phyloP scores from a whole-genome alignment of 148 eudicot genomes.

The Camellia granthamiana region DNA sequence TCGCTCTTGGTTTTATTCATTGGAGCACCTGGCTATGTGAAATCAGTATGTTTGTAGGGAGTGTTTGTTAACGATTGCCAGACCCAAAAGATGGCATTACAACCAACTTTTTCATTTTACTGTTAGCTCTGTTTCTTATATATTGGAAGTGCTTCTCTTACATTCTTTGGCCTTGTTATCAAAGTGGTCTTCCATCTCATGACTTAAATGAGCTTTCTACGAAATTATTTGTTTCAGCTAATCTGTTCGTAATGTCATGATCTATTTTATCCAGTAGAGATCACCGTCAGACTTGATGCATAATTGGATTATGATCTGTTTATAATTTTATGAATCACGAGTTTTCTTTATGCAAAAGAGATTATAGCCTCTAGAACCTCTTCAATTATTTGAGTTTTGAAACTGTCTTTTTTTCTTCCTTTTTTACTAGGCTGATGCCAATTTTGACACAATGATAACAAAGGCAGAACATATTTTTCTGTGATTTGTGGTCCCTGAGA shows the following conservation, averaged over 20 bases:
- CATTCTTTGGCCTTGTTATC: neutral
- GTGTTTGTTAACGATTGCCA: neutral
- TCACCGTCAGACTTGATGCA: neutral
- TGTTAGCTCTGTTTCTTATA: neutral
- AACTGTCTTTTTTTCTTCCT: no score
- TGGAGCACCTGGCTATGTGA: conserved; percentile 5
- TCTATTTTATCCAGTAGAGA: neutral
- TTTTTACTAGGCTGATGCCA: no score
- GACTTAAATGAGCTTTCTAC: neutral
- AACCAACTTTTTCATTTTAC: neutral
- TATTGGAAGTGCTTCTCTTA: neutral
- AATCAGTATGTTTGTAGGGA: neutral
- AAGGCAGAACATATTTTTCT: no score
- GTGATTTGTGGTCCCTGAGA: no score
- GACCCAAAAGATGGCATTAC: conserved; percentile 6
- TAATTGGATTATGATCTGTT: no score
- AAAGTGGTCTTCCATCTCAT: neutral
- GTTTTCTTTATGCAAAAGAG: no score
- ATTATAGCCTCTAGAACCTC: neutral
- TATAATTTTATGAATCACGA: no score
- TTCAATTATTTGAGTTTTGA: neutral
- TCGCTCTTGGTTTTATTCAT: neutral
- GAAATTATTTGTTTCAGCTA: neutral
- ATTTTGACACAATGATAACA: no score
- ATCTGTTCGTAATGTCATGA: neutral